Evolutionary conservation across 176 grass and related monocot genomes (phyloP).

Genomic region (Puya raimondii): DNA sequence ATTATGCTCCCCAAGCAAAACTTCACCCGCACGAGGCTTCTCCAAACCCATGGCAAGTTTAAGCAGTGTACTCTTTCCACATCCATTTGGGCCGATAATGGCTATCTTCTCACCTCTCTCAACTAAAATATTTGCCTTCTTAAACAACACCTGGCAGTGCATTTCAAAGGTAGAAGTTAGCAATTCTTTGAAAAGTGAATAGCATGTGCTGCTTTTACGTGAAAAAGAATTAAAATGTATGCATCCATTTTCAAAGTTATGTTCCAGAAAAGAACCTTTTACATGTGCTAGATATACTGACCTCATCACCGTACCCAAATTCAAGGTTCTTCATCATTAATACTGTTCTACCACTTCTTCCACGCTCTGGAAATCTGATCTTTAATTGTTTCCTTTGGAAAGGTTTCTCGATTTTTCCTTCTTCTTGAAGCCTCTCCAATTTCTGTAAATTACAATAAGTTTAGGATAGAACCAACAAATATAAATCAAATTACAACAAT

Average conservation of each 20-base stretch:
- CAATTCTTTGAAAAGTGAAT: conserved; percentile 1
- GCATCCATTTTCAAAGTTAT: background rate
- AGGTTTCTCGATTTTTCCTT: conserved; percentile 91
- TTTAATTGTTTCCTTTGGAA: conserved; percentile 94
- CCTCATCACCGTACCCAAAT: conserved; percentile 77
- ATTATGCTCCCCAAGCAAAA: conserved; percentile 87
- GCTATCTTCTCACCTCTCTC: conserved; percentile 94
- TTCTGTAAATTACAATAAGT: conserved; percentile 49
- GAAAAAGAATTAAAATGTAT: too few relatives aligned
- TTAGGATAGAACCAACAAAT: conserved; percentile 17
- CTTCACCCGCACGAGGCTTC: conserved; percentile 71
- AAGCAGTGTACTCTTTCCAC: conserved; percentile 81
- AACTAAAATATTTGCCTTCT: conserved; percentile 80
- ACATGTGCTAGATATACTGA: conserved; percentile 13
- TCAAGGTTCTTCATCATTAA: conserved; percentile 63
- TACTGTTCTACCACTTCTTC: conserved; percentile 68
- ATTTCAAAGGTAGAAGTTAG: conserved; percentile 13
- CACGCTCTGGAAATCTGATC: conserved; percentile 92
- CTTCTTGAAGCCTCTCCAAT: conserved; percentile 94
- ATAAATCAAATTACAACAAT: background rate
- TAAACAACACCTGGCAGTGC: conserved; percentile 58
- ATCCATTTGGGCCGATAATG: conserved; percentile 97
- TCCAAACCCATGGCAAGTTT: conserved; percentile 81
- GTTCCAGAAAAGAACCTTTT: background rate
- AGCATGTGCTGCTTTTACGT: background rate